Evolutionary conservation across 164 flowering plant genomes (phyloP), one percentile per base, ranked within the genome.

Genomic region (Kingdonia uniflora): DNA sequence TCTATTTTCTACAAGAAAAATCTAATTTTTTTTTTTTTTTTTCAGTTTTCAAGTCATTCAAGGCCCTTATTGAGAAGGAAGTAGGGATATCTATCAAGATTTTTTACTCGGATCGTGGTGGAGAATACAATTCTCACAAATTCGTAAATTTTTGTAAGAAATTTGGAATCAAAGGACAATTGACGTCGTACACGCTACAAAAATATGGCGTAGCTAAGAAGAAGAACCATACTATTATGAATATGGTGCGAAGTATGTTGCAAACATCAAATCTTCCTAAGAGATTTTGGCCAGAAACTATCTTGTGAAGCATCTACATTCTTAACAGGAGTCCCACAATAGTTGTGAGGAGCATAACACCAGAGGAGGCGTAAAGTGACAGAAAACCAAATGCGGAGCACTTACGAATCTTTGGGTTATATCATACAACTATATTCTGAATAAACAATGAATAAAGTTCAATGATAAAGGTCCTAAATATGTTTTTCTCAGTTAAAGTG

Each of bases 351-450:
- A 29, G 8, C 35, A 29, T 29, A 8, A 29, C 35, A 29, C 35
- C 16, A 41, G 37, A n/a, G 14, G 56, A 52, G 40, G 56, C 45
- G 17, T 52, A 24, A 24, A 52, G 25, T 39, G 25, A 42, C 8
- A 23, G 45, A 2, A 38, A 21, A 38, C 56, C 29, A 12, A 19
- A 8, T 19, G 45, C 37, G 1, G 29, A 37, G 5, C 29, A 38
- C 6, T 38, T 52, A 12, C 29, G 17, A 35, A 25, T 39, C 6
- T 52, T 16, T 25, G 17, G n/a, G 35, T 29, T 29, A 29, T 29
- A 29, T 4, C 35, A 29, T 29, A 29, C 35, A 8, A 4, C 35
- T 39, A 52, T 52, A 25, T 37, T 6, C 56, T 22, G 37, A 37
- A 19, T 29, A 16, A 52, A 16, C 35, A 19, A n/a, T 35, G 21